A percentile compares a stretch with the other conserved stretches of the same genome.
phyloP scores from a whole-genome alignment of 2,329 filamentous ascomycete species.

The Ceratocystis variospora region DNA sequence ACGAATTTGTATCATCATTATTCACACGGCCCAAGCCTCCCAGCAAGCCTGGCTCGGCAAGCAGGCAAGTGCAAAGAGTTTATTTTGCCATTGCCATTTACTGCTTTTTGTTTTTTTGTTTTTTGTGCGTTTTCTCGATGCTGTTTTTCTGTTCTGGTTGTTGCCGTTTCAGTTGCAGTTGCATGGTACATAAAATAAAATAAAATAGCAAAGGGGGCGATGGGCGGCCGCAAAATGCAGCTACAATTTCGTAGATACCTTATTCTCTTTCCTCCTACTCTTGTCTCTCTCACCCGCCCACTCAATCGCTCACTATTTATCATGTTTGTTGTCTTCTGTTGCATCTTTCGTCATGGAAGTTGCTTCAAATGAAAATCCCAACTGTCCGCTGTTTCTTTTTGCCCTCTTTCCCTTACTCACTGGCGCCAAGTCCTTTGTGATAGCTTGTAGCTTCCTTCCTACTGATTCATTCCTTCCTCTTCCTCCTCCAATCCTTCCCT shows the following conservation, averaged over 20 bases:
- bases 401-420: neutral
- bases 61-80: neutral
- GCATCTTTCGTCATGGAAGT: neutral
- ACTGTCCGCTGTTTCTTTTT: neutral
- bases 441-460: neutral
- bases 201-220: no score
- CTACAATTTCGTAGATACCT: no score
- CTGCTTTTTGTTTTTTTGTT: neutral
- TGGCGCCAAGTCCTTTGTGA: neutral
- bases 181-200: neutral
- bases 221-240: no score
- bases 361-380: neutral
- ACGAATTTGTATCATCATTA: neutral
- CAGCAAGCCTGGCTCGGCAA: neutral
- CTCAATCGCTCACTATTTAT: neutral
- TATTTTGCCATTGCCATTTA: neutral
- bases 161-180: conserved; percentile 3
- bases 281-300: no score
- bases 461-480: neutral
- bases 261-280: no score
- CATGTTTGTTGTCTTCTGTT: neutral
- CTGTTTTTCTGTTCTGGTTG: neutral
- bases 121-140: neutral
- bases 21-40: neutral
- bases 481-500: neutral